These are phyloP conservation scores for Eurotiales sp. DNA, from an alignment of 2,329 filamentous ascomycete genomes.

Conservation along the genomic window DNA sequence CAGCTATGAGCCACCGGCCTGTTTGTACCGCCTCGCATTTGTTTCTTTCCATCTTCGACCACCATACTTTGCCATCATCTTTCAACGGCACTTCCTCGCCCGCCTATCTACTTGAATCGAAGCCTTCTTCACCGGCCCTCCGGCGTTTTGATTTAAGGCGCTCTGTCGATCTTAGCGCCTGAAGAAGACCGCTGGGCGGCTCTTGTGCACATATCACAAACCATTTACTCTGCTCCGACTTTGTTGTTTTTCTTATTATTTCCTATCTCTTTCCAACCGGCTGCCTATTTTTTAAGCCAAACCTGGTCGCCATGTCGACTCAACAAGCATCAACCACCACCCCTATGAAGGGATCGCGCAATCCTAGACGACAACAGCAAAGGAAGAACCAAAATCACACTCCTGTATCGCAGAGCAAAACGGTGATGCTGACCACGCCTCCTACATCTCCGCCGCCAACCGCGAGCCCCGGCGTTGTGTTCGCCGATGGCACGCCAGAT, in stretches of 20 bases:
- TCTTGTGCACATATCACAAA: conserved; percentile 13
- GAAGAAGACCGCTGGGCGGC: conserved; percentile 16
- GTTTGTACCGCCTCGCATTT: conserved; percentile 3
- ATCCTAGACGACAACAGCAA: conserved; percentile 29
- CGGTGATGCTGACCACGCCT: conserved; percentile 29
- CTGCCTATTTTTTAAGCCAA: conserved; percentile 52
- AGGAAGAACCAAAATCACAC: conserved; percentile 35
- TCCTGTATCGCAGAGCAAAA: conserved; percentile 27
- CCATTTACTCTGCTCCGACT: conserved; percentile 7
- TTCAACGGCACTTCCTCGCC: conserved; percentile 4
- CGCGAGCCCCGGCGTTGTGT: conserved; percentile 26
- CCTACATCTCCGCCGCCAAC: conserved; percentile 33
- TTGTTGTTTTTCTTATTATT: conserved; percentile 16
- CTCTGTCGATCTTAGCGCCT: conserved; percentile 17
- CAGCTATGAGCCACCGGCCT: conserved; percentile 8
- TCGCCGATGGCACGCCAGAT: conserved; percentile 22
- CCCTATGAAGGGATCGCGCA: conserved; percentile 33
- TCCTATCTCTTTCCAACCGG: conserved; percentile 32
- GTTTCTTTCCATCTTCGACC: conserved; percentile 6
- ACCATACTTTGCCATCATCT: conserved; percentile 5
- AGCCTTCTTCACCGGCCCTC: background rate
- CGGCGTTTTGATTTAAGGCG: background rate
- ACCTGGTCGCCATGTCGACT: conserved; percentile 44
- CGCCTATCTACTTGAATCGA: conserved; percentile 4
- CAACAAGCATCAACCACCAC: conserved; percentile 38